Evolutionary conservation across 2,329 filamentous ascomycete species (phyloP).

Genomic region (Aureobasidium sp.): DNA sequence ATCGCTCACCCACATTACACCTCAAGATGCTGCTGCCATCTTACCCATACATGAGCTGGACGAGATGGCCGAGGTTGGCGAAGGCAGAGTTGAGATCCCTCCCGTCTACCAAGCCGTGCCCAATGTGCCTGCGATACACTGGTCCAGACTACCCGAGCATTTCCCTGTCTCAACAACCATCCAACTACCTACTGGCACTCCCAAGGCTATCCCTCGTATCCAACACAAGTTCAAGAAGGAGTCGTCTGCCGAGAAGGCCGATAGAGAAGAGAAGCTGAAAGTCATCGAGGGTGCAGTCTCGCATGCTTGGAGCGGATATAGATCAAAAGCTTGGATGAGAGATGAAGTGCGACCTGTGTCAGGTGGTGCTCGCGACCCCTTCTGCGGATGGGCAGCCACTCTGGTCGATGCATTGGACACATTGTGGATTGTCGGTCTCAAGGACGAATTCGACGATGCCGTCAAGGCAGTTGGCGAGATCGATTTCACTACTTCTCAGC

Average conservation of each 20-base stretch:
- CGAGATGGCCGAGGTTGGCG: background rate
- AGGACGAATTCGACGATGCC: slow-evolving; percentile 71
- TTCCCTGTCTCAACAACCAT: slow-evolving; percentile 75
- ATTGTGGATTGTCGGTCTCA: slow-evolving; percentile 76
- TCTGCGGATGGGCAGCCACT: slow-evolving; percentile 86
- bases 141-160: slow-evolving; percentile 56
- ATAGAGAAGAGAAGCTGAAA: slow-evolving; percentile 55
- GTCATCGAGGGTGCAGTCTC: slow-evolving; percentile 65
- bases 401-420: slow-evolving; percentile 76
- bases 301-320: slow-evolving; percentile 77
- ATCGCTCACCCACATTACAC: background rate
- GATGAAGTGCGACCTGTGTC: slow-evolving; percentile 75
- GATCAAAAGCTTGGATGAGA: slow-evolving; percentile 68
- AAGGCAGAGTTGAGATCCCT: slow-evolving; percentile 25
- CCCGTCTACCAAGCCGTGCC: slow-evolving; percentile 13
- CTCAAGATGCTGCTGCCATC: background rate
- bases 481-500: slow-evolving; percentile 68
- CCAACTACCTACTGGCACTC: slow-evolving; percentile 60
- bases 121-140: slow-evolving; percentile 28
- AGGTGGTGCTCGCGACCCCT: slow-evolving; percentile 63
- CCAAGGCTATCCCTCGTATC: slow-evolving; percentile 64
- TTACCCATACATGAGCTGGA: background rate
- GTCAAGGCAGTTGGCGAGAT: slow-evolving; percentile 61
- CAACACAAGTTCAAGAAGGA: slow-evolving; percentile 67
- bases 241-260: slow-evolving; percentile 47